Evolutionary conservation across 2,329 filamentous ascomycete genomes (phyloP).

Genomic region (Pseudogymnoascus sp.): DNA sequence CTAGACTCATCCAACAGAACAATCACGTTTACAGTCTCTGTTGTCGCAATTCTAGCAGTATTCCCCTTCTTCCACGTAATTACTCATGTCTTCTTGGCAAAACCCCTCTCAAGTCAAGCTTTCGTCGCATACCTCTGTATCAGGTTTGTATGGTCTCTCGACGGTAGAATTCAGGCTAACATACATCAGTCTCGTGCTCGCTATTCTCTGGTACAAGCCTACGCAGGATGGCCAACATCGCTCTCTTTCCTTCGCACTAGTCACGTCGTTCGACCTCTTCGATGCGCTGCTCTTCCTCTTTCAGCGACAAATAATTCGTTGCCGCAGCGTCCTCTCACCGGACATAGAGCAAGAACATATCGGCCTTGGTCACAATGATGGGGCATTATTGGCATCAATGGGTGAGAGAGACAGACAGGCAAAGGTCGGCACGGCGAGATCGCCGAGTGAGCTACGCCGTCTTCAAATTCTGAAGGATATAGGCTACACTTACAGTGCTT

Average conservation of each 20-base stretch:
- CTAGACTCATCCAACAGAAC: constrained; percentile 4
- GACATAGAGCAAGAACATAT: background rate
- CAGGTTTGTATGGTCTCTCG: constrained; percentile 7
- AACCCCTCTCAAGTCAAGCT: constrained; percentile 5
- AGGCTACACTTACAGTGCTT: background rate
- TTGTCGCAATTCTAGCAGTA: background rate
- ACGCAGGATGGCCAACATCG: constrained; percentile 11
- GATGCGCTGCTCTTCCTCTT: constrained; percentile 12
- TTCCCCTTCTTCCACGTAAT: constrained; percentile 10
- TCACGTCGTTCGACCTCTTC: constrained; percentile 13
- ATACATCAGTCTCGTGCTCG: constrained; percentile 7
- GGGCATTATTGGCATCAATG: background rate
- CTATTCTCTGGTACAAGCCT: constrained; percentile 13
- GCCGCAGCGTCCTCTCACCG: background rate
- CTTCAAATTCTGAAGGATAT: background rate
- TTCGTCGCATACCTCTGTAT: constrained; percentile 12
- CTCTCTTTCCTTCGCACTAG: constrained; percentile 11
- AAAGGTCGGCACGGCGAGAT: background rate
- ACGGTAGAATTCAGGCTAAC: background rate
- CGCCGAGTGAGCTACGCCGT: background rate
- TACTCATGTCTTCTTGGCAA: constrained; percentile 1
- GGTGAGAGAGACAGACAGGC: background rate
- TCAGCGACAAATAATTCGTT: constrained; percentile 11
- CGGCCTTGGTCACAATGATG: background rate
- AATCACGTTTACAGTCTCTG: constrained; percentile 10